Percentiles rank a stretch among this genome's conserved stretches.
Evolutionary conservation across 352 stramenopile species (phyloP).

Genomic region (Globisporangium abappressorium): DNA sequence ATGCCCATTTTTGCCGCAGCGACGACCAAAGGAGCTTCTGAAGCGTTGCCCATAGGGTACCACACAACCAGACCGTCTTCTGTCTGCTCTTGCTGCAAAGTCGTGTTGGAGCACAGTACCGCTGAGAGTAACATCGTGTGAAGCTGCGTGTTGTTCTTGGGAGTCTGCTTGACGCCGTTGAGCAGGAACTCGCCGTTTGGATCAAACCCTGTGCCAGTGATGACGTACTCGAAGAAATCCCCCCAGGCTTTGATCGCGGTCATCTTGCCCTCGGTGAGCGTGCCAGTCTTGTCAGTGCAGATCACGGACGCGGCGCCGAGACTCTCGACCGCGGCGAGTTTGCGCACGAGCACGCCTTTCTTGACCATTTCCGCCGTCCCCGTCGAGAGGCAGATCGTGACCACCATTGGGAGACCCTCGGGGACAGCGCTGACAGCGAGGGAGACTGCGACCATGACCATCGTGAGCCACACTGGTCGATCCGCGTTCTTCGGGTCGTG

Average conservation of each 20-base stretch:
- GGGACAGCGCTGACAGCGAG: conserved; percentile 42
- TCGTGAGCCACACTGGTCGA: conserved; percentile 81
- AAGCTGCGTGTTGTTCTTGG: conserved; percentile 25
- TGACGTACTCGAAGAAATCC: conserved; percentile 32
- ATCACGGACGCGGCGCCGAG: conserved; percentile 84
- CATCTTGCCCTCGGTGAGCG: conserved; percentile 78
- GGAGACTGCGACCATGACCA: conserved; percentile 89
- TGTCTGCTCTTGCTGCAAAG: conserved; percentile 23
- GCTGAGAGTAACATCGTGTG: conserved; percentile 30
- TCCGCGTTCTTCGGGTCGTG: conserved; percentile 56
- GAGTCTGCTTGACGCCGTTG: conserved; percentile 22
- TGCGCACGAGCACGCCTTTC: conserved; percentile 53
- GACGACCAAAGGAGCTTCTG: conserved; percentile 40
- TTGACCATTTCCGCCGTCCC: conserved; percentile 37
- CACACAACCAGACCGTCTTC: conserved; percentile 20
- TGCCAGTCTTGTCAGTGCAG: conserved; percentile 91
- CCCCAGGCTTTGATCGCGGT: conserved; percentile 42
- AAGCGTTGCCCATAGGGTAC: conserved; percentile 36
- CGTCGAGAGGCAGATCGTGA: conserved; percentile 41
- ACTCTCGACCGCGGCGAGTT: conserved; percentile 47
- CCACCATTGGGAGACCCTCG: conserved; percentile 38
- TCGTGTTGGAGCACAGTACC: conserved; percentile 50
- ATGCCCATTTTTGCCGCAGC: conserved; percentile 41
- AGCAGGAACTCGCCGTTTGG: conserved; percentile 25
- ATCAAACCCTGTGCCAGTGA: conserved; percentile 35